Evolutionary conservation across 345 rosid genomes (phyloP).

Genomic region (Tarenaya hassleriana): DNA sequence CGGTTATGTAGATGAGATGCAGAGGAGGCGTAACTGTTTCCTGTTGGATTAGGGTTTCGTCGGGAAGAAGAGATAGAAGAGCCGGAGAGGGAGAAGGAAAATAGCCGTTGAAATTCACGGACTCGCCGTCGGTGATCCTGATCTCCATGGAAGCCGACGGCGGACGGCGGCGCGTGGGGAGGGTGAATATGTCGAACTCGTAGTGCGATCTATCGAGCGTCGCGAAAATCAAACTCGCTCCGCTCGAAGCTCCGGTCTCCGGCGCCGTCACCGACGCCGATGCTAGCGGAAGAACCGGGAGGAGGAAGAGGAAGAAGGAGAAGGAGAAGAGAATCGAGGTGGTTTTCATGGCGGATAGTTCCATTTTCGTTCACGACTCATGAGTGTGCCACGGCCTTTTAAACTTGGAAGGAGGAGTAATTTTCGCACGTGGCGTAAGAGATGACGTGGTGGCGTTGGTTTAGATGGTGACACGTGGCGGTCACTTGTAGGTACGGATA

Average conservation of each 20-base stretch:
- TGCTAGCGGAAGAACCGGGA: too few relatives aligned
- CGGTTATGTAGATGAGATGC: constrained; percentile 66
- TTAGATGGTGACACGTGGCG: too few relatives aligned
- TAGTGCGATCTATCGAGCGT: constrained; percentile 58
- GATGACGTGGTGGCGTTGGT: too few relatives aligned
- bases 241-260: constrained; percentile 7
- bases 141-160: constrained; percentile 37
- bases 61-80: constrained; percentile 31
- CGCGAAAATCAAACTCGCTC: constrained; percentile 58
- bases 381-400: too few relatives aligned
- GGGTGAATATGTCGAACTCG: constrained; percentile 64
- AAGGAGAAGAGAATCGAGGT: too few relatives aligned
- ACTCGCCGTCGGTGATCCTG: constrained; percentile 61
- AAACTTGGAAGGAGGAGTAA: too few relatives aligned
- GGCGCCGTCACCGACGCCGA: neutral
- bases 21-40: constrained; percentile 26
- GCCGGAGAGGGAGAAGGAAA: constrained; percentile 54
- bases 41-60: constrained; percentile 23
- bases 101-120: constrained; percentile 79
- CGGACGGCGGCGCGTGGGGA: constrained; percentile 31
- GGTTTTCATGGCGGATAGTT: too few relatives aligned
- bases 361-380: too few relatives aligned
- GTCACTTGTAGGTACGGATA: too few relatives aligned
- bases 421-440: too few relatives aligned
- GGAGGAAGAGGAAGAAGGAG: too few relatives aligned